Conservation (phyloP, 768 basidiomycete species). For the Jaapia argillacea region DNA sequence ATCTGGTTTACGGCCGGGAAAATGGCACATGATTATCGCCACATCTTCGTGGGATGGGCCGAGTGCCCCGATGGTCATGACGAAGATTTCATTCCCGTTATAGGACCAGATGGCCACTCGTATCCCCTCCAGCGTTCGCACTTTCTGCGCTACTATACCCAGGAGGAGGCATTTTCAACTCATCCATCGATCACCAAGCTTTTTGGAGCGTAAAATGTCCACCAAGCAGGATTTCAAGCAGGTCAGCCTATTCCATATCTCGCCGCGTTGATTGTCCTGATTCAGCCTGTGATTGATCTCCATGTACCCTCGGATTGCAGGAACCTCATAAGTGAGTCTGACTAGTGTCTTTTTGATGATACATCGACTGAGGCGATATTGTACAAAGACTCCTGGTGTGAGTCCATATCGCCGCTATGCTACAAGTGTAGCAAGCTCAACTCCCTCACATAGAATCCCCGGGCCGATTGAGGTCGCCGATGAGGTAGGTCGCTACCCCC, state of each 20-base stretch:
- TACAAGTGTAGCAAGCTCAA: constrained; percentile 34
- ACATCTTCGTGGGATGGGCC: no score
- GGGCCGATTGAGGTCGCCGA: constrained; percentile 55
- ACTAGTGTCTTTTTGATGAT: background rate
- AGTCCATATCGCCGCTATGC: constrained; percentile 21
- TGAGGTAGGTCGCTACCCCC: constrained; percentile 28
- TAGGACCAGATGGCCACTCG: no score
- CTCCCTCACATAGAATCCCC: constrained; percentile 23
- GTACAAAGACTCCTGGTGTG: constrained; percentile 15
- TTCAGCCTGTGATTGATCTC: background rate
- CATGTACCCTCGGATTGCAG: constrained; percentile 14
- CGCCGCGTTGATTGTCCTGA: background rate
- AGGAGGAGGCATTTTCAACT: no score
- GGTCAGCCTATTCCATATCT: constrained; percentile 11
- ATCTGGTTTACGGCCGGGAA: no score
- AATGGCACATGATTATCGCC: no score
- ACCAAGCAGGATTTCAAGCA: constrained; percentile 18
- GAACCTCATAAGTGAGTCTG: constrained; percentile 39
- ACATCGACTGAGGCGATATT: background rate
- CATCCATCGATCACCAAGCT: no score
- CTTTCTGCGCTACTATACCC: no score
- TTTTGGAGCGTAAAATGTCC: background rate
- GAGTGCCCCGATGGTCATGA: no score
- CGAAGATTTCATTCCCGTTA: no score
- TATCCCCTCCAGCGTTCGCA: no score